Percentiles rank a stretch among this genome's conserved stretches.
phyloP scores from a whole-genome alignment of 306 rosid species.

The Prinsepia uniflora region DNA sequence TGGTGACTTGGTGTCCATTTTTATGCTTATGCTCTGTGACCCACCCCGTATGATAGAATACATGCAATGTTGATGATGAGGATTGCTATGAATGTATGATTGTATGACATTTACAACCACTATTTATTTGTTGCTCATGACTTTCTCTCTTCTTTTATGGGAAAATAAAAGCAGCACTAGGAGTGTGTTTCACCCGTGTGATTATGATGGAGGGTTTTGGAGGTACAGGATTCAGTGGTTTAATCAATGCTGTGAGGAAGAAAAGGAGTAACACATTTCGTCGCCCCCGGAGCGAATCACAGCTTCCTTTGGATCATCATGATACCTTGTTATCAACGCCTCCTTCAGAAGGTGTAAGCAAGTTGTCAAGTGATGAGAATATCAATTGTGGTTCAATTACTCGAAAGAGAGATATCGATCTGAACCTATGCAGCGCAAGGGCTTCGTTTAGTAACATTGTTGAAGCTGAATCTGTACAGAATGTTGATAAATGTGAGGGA shows the following conservation, averaged over 20 bases:
- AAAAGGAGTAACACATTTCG: conserved; percentile 32
- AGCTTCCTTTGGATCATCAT: conserved; percentile 25
- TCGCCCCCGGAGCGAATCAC: conserved; percentile 31
- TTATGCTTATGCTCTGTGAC: neutral
- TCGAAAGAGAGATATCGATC: conserved; percentile 20
- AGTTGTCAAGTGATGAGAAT: conserved; percentile 26
- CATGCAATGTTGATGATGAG: neutral
- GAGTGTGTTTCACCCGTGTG: conserved; percentile 1
- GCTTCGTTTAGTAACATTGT: conserved; percentile 16
- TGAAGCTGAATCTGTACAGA: conserved; percentile 21
- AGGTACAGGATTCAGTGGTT: conserved; percentile 27
- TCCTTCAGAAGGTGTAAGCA: conserved; percentile 33
- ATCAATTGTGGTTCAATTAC: conserved; percentile 18
- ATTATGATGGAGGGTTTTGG: conserved; percentile 24
- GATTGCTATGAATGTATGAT: neutral
- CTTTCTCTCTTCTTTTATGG: neutral
- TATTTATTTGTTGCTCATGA: neutral
- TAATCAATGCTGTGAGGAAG: conserved; percentile 20
- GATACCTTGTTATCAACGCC: conserved; percentile 33
- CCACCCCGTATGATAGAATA: neutral
- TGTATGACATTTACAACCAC: neutral
- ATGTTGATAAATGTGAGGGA: conserved; percentile 22
- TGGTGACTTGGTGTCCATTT: neutral
- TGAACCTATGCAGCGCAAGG: conserved; percentile 25
- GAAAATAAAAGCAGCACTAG: conserved; percentile 13